Base-by-base conservation (phyloP, 2,329 filamentous ascomycete species). In the Penicillium rolfsii region DNA sequence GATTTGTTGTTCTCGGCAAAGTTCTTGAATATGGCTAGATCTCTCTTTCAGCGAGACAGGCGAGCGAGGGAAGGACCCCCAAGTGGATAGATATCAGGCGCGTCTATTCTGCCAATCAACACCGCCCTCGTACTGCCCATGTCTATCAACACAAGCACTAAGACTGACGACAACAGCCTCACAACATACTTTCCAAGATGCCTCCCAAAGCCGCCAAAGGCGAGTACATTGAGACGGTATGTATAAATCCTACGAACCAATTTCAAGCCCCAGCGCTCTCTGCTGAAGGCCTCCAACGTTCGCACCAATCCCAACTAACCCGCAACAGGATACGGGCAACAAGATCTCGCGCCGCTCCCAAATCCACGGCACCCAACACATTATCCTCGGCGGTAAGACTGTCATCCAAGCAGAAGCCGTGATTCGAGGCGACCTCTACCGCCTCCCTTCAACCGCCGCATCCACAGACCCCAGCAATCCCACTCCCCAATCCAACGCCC, bases 201-300 rank as follows among this genome's bases (percentile, higher is more conserved):
- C 90, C 90, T 65, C 86, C 89, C 70, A 90, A 93, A 74, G 83
- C 88, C 54, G 84, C 86, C 9, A 96, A 93, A 79, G 91, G 91
- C 78, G 93, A 97, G 78, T 98, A 97, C 76, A 97, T 99, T 64
- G 94, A 97, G 80, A 99, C 95, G 57, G 93, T 96, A 84, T 71
- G 85, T 64, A 7, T 1, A 19, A 30, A 1, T 35, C 28, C 24
- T 52, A 48, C 5, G 16, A 35, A 28, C 6, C 22, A 26, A 53
- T 40, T 5, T 2, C n/a, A 36, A 36, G 38, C 16, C 16, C 8
- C 14, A 14, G 50, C 8, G 5, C 4, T 1, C 5, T 46, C 55
- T 6, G 11, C 16, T 16, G 38, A 19, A 16, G 19, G 26, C 30
- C 45, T 28, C 14, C 45, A 48, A 48, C 8, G 3, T 52, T 41